These are phyloP conservation scores for Porodaedalea pini DNA, from an alignment of 1,284 basidiomycete species.

Conservation along the genomic window DNA sequence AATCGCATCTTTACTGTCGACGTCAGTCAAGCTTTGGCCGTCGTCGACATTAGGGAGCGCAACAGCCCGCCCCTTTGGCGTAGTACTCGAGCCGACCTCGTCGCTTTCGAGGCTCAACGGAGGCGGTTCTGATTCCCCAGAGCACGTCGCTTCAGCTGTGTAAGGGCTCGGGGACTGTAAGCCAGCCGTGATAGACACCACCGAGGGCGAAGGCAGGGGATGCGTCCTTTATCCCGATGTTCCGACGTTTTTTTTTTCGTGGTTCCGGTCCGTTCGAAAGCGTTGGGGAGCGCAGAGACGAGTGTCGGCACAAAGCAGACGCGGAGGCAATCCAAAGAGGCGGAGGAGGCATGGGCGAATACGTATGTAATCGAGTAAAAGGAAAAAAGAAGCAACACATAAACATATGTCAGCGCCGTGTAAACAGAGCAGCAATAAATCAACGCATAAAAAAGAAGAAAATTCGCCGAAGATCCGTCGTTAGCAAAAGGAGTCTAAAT, in stretches of 20 bases:
- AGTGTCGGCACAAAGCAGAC: neutral
- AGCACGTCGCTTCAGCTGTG: neutral
- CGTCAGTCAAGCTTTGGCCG: neutral
- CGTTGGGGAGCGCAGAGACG: neutral
- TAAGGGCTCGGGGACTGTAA: constrained; percentile 10
- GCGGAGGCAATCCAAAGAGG: neutral
- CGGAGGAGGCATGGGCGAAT: neutral
- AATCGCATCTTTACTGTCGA: neutral
- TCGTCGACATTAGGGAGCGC: constrained; percentile 5
- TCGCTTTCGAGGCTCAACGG: neutral
- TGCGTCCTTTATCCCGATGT: constrained; percentile 8
- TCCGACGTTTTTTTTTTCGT: neutral
- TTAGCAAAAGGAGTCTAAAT: neutral
- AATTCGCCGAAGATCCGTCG: neutral
- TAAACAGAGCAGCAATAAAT: constrained; percentile 1
- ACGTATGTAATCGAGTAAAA: constrained; percentile 7
- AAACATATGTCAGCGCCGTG: constrained; percentile 3
- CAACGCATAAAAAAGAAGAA: neutral
- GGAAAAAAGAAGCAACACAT: constrained; percentile 4
- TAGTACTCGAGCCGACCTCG: constrained; percentile 7
- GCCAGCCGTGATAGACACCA: constrained; percentile 12
- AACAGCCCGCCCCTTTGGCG: constrained; percentile 10
- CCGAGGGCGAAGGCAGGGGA: constrained; percentile 13
- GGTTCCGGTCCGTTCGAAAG: constrained; percentile 2
- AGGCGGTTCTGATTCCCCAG: neutral